Base-by-base conservation (phyloP, 768 basidiomycete species). In the Amanita subjunquillea region DNA sequence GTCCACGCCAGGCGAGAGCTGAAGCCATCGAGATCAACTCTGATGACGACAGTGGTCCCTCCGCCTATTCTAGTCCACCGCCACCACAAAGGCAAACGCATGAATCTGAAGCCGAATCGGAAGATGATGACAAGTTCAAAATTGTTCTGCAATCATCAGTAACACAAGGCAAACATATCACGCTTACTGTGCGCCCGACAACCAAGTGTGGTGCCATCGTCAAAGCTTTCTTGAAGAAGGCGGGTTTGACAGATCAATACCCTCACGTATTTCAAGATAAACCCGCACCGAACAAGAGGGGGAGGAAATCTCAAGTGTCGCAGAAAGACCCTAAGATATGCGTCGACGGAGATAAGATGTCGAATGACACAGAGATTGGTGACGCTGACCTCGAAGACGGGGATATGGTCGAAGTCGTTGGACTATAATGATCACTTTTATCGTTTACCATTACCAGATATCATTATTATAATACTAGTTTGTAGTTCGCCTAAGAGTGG, bases 161-260 rank as follows among this genome's bases (percentile, higher is more conserved):
- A 17, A 74, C 71, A 9, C 69, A 67, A 32, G 64, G 68, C 15
- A 81, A 77, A 53, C 75, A 78, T 37, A 73, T 90, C 44, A 72
- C 74, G 1, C 70, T 91, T 30, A 83, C 74, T 2, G 88, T 90
- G 5, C 82, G 86, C 6, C 75, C 79, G 6, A 84, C 83, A 17
- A 87, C 88, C 17, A 88, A 77, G 51, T 89, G 87, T 52, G 82
- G 81, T 12, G 79, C 83, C 0, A 85, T 91, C 51, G 77, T 91
- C 48, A 78, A 76, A 58, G 85, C 83, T 0, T 91, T 85, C 64
- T 68, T 91, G 60, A 86, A 78, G 63, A 80, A 78, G 59, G 78
- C 80, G 4, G 82, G 77, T 1, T 61, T 90, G 50, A 71, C 74
- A 29, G 75, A 77, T 44, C 71, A 79, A 39, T 84, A 84, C 57